Base-by-base conservation (phyloP, 192 early-diverging fungal species). In the Haplosporangium gracile region DNA sequence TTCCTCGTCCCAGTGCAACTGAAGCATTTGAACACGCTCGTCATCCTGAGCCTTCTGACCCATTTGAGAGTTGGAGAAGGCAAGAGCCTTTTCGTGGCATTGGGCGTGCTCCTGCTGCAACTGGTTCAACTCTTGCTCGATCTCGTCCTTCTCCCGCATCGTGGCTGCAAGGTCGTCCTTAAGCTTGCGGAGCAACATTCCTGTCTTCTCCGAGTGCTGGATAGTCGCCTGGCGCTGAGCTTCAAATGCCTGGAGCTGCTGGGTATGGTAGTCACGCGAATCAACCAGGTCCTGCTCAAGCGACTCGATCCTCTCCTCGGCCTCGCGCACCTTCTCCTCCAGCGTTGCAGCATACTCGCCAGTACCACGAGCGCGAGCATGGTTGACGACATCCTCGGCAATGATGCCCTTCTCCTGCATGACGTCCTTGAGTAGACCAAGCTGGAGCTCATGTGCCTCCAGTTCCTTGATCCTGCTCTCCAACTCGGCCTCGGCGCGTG, bases 391-490 rank as follows among this genome's bases (percentile, higher is more conserved):
- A 75, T 83, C 76, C 40, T 89, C 82, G 4, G 88, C 88, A 45
- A 89, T 72, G 34, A 91, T 82, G 34, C 90, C 90, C 84, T 89
- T 91, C 45, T 90, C 87, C 9, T 82, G 78, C 82, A 90, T 88
- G 15, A 89, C 88, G 51, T 90, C 82, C 74, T 88, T 88, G 82
- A 93, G 83, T 85, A 93, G 88, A n/a, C 88, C 88, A 11, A 92
- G 68, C 65, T 91, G 89, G 2, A 93, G 89, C 72, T 92, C 89
- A 70, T 88, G 82, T 55, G 92, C 90, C 53, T 93, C 92, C 40
- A 92, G 76, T 32, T 89, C 85, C 39, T 86, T 76, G 32, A 86
- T 73, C 75, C 85, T 88, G 43, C 83, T 83, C 22, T 82, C 77
- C 22, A 93, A 63, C 8, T 80, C 60, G 24, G 75, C 68, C 84